These are phyloP conservation scores for Cyberlindnera galapagoensis DNA, from an alignment of 805 yeast species.

Conservation along the genomic window DNA sequence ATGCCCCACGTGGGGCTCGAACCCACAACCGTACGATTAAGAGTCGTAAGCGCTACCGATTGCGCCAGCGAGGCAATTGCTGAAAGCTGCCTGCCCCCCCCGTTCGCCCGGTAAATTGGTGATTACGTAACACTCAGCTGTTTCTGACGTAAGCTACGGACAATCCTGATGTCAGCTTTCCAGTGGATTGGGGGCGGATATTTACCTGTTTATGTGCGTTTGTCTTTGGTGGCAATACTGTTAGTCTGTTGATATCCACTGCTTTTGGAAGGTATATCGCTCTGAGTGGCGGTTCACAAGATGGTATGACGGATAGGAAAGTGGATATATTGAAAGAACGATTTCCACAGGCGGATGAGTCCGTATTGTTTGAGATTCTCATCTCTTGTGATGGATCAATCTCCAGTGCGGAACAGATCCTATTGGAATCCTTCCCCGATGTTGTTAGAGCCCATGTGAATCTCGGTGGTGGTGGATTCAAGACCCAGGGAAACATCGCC, in stretches of 20 bases:
- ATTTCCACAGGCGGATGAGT: conserved; percentile 39
- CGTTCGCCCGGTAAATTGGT: too few relatives aligned
- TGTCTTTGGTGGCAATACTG: too few relatives aligned
- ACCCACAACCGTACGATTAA: conserved; percentile 30
- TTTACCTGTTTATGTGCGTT: too few relatives aligned
- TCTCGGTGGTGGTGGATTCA: not conserved
- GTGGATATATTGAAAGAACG: conserved; percentile 28
- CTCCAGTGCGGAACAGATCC: conserved; percentile 31
- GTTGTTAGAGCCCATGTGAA: conserved; percentile 7
- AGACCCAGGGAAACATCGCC: conserved; percentile 17
- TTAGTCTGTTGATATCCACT: too few relatives aligned
- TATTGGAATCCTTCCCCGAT: conserved; percentile 29
- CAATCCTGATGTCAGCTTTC: too few relatives aligned
- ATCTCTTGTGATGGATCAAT: conserved; percentile 49
- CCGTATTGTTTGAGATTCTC: conserved; percentile 43
- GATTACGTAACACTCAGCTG: too few relatives aligned
- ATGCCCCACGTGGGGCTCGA: conserved; percentile 31
- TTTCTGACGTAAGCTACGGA: too few relatives aligned
- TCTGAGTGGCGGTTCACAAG: too few relatives aligned
- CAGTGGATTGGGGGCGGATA: too few relatives aligned
- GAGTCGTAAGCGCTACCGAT: conserved; percentile 31
- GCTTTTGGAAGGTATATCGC: too few relatives aligned
- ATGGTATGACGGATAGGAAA: conserved; percentile 31
- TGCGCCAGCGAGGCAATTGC: conserved; percentile 28
- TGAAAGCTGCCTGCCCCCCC: too few relatives aligned